Conservation (phyloP, 192 early-diverging fungal genomes). For the Coemansia sp. region DNA sequence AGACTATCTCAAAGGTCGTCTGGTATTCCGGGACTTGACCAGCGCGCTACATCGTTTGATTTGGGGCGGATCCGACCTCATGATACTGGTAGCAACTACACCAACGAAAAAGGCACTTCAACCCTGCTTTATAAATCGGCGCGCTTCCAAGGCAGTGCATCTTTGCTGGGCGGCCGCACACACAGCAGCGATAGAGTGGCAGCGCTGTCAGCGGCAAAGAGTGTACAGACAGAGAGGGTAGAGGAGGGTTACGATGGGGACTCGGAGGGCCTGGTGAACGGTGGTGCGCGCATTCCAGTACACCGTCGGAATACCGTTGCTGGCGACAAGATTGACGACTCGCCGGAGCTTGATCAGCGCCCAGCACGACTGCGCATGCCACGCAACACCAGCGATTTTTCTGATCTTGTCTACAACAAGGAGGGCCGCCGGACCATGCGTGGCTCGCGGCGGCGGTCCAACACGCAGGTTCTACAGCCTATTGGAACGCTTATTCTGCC, state of each 20-base stretch:
- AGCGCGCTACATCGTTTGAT: constrained; percentile 51
- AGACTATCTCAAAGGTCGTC: not conserved
- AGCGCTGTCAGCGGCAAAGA: not conserved
- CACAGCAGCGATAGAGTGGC: constrained; percentile 28
- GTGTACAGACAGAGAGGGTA: constrained; percentile 7
- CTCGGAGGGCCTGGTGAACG: constrained; percentile 30
- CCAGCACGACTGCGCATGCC: constrained; percentile 24
- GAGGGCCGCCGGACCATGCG: constrained; percentile 38
- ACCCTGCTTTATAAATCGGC: not conserved
- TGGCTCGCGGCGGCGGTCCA: constrained; percentile 39
- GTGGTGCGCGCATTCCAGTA: constrained; percentile 24
- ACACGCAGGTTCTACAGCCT: constrained; percentile 21
- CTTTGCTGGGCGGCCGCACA: constrained; percentile 6
- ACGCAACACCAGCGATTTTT: constrained; percentile 49
- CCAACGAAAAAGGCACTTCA: not conserved
- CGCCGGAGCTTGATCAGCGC: constrained; percentile 4
- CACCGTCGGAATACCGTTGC: constrained; percentile 54
- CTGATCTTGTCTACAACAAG: constrained; percentile 18
- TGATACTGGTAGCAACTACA: not conserved
- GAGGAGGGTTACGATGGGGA: constrained; percentile 54
- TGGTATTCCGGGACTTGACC: constrained; percentile 15
- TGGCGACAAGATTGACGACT: constrained; percentile 38
- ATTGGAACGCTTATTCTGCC: constrained; percentile 86
- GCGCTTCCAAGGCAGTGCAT: not conserved
- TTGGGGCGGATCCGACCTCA: constrained; percentile 31